Evolutionary conservation across 805 yeast genomes (phyloP), one percentile per base, ranked within the genome.

Genomic region (Schwanniomyces yamadae): DNA sequence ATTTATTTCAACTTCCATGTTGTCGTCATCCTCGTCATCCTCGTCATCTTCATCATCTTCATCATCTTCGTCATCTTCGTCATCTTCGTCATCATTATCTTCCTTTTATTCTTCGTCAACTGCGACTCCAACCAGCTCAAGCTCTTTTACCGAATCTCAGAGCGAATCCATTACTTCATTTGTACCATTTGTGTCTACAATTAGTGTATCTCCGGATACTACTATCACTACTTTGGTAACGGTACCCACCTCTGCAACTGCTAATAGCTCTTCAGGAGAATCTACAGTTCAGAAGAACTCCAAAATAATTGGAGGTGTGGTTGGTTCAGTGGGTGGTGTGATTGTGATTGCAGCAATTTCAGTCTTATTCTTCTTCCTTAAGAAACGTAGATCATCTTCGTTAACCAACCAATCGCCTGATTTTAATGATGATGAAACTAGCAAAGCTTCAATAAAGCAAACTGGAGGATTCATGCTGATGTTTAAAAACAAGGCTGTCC

Each of bases 251-350:
- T 54, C 61, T 3, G 56, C 60, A 5, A 37, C 46, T 3, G 39
- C 38, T 2, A 36, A 41, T 6, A 28, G 34, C 13, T 37, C 52
- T 7, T 33, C 41, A 10, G 36, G 32, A 32, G 36, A 40, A 24
- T 28, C 51, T 17, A 31, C 45, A 2, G 44, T 55, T 5, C 39
- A 46, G 22, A 48, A 46, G 15, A 64, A 61, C 41, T 54, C 67
- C 24, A 65, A 60, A 41, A 50, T 68, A 27, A 65, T 68, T 15
- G 74, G 74, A 3, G 73, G 74, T 1, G 49, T 68, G 11, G 73
- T 68, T n/a, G 74, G 74, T 0, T 64, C 71, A 2, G 59, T 68
- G 16, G 74, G 73, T n/a, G 74, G 74, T 9, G 56, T 69, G 13
- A 57, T 68, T 18, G 52, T 66, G n/a, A 59, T 68, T 28, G 71